A percentile compares a stretch with the other conserved stretches of the same genome.
phyloP scores from a whole-genome alignment of 768 basidiomycete species.

The Termitomyces titanicus region DNA sequence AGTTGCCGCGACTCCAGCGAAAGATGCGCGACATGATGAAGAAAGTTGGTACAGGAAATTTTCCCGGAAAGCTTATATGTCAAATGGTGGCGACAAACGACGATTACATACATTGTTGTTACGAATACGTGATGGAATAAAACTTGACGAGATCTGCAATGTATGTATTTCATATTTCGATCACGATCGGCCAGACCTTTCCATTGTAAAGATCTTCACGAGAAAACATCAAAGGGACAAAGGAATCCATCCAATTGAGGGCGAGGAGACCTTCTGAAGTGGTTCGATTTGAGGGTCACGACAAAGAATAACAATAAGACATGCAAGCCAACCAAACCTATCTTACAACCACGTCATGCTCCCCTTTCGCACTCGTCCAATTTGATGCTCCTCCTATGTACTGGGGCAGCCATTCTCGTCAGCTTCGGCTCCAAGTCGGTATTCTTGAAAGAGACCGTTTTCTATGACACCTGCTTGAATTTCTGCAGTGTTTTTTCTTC shows the following conservation, averaged over 20 bases:
- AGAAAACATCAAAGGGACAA: not conserved
- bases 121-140: constrained; percentile 7
- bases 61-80: constrained; percentile 9
- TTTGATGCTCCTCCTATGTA: not conserved
- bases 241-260: too few relatives aligned
- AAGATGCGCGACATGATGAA: constrained; percentile 24
- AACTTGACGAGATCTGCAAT: constrained; percentile 13
- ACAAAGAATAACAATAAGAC: not conserved
- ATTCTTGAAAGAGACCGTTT: not conserved
- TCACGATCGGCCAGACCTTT: constrained; percentile 13
- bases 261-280: not conserved
- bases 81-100: constrained; percentile 9
- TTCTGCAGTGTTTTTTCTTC: too few relatives aligned
- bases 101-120: constrained; percentile 17
- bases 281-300: not conserved
- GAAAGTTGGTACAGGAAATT: constrained; percentile 5
- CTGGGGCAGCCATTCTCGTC: not conserved
- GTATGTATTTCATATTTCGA: constrained; percentile 15
- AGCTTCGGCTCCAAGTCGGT: too few relatives aligned
- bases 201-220: not conserved
- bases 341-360: not conserved
- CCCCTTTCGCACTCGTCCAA: not conserved
- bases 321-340: not conserved
- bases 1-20: constrained; percentile 31
- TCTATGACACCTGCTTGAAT: too few relatives aligned